Conservation (phyloP, 129 eudicot genomes). For the Cynara cardunculus region DNA sequence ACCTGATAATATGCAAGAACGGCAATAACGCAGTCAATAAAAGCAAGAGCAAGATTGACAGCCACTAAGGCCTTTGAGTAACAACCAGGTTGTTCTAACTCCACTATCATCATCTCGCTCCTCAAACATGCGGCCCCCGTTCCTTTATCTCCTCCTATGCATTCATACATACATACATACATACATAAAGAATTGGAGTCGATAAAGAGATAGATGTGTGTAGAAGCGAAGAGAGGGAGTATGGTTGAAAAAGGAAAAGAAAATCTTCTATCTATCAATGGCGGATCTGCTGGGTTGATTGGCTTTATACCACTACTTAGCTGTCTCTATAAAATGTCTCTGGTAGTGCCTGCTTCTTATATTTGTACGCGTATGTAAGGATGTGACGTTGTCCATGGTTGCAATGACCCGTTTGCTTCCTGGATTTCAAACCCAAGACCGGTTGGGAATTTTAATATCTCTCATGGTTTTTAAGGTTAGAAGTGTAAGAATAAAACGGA, state of each 20-base stretch:
- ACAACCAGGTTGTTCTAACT: slow-evolving; percentile 42
- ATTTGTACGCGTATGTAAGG: slow-evolving; percentile 24
- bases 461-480: no score
- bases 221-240: background rate
- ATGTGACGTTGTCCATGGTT: slow-evolving; percentile 17
- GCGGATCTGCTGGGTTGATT: slow-evolving; percentile 34
- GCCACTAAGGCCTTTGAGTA: slow-evolving; percentile 50
- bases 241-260: background rate
- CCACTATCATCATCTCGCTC: slow-evolving; percentile 45
- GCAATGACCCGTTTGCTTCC: background rate
- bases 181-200: background rate
- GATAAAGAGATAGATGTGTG: background rate
- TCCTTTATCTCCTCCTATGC: background rate
- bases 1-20: slow-evolving; percentile 78
- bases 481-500: no score
- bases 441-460: background rate
- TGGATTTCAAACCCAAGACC: background rate
- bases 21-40: slow-evolving; percentile 61
- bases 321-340: slow-evolving; percentile 15
- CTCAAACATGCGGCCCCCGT: slow-evolving; percentile 23
- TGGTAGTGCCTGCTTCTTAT: slow-evolving; percentile 4
- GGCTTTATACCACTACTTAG: slow-evolving; percentile 9
- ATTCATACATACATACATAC: background rate
- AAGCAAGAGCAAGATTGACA: slow-evolving; percentile 59
- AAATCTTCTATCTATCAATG: slow-evolving; percentile 29